Conservation (phyloP, 2,329 filamentous ascomycete species). For the Clonostachys rhizophaga region DNA sequence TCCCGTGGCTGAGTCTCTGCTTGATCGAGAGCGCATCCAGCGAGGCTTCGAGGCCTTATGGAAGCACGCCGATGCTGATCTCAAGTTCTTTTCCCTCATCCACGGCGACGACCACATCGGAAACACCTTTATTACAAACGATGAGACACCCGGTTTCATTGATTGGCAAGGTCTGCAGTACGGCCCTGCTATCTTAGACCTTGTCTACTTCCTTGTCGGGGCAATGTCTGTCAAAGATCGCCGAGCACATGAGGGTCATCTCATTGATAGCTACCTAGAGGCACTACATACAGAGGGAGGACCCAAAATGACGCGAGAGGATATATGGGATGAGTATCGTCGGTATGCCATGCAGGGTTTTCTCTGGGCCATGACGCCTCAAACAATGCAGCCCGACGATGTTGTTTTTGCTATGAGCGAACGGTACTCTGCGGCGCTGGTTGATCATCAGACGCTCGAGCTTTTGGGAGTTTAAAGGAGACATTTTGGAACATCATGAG, state of each 20-base stretch:
- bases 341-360: background rate
- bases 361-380: constrained; percentile 4
- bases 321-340: constrained; percentile 13
- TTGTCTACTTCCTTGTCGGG: constrained; percentile 32
- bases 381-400: constrained; percentile 26
- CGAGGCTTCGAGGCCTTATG: constrained; percentile 27
- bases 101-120: constrained; percentile 38
- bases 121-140: constrained; percentile 32
- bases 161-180: constrained; percentile 36
- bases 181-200: constrained; percentile 34
- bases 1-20: constrained; percentile 26
- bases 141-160: constrained; percentile 27
- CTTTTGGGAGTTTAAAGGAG: background rate
- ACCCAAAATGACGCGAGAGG: constrained; percentile 20
- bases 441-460: constrained; percentile 29
- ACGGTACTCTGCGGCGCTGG: constrained; percentile 22
- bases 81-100: constrained; percentile 22
- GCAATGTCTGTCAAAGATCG: constrained; percentile 30
- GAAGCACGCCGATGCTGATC: constrained; percentile 24
- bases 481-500: background rate
- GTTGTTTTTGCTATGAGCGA: constrained; percentile 22
- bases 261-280: constrained; percentile 26
- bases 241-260: constrained; percentile 27
- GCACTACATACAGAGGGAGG: constrained; percentile 21
- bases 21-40: constrained; percentile 25